These are phyloP conservation scores for Fusarium sp. DNA, from an alignment of 2,329 filamentous ascomycete species.

Conservation along the genomic window DNA sequence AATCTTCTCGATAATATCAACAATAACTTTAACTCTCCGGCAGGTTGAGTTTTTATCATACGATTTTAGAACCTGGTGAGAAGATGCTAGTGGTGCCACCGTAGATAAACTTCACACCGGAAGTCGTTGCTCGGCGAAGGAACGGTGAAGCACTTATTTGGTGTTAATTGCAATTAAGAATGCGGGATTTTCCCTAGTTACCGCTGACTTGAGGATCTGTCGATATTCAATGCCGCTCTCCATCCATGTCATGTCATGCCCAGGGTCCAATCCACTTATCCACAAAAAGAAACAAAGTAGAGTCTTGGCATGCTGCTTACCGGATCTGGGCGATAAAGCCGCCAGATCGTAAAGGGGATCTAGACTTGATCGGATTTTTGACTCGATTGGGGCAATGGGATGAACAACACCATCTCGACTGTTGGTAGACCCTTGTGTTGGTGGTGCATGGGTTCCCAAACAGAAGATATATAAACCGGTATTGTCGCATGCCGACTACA, in stretches of 20 bases:
- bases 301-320: not conserved
- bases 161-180: not conserved
- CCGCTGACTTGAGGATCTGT: not conserved
- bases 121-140: not conserved
- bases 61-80: not conserved
- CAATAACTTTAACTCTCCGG: no score
- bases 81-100: not conserved
- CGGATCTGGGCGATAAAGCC: slow-evolving; percentile 14
- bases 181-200: not conserved
- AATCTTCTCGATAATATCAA: no score
- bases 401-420: not conserved
- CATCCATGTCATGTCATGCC: not conserved
- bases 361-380: not conserved
- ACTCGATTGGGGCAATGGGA: not conserved
- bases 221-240: not conserved
- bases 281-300: not conserved
- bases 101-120: not conserved
- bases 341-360: not conserved
- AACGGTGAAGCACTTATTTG: not conserved
- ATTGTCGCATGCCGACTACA: not conserved
- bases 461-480: slow-evolving; percentile 4
- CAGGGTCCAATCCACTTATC: slow-evolving; percentile 7
- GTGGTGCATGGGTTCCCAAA: not conserved
- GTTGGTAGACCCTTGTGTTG: not conserved
- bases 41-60: not conserved